Percentiles rank a stretch among this genome's conserved stretches.
These are phyloP conservation scores for Wickerhamomyces hampshirensis DNA, from an alignment of 805 yeast species.

Conservation along the genomic window DNA sequence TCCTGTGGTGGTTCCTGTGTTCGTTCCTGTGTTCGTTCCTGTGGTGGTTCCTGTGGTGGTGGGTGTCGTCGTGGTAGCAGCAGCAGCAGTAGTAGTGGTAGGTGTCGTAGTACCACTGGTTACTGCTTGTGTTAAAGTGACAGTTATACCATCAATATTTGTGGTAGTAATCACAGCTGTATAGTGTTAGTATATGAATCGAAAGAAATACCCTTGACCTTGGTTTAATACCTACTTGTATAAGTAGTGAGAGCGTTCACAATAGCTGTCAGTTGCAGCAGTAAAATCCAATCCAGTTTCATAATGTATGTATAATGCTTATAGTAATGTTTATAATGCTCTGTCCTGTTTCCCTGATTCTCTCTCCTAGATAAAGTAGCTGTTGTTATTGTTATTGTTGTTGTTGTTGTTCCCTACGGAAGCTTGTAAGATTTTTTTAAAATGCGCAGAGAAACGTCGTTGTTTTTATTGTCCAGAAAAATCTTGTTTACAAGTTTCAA, in stretches of 20 bases:
- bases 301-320: constrained; percentile 5
- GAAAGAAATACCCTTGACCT: too few relatives aligned
- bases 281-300: constrained; percentile 8
- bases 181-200: constrained; percentile 6
- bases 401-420: too few relatives aligned
- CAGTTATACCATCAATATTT: constrained; percentile 21
- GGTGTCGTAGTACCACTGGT: constrained; percentile 1
- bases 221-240: constrained; percentile 1
- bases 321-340: too few relatives aligned
- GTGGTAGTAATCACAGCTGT: constrained; percentile 21
- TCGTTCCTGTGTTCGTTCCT: constrained; percentile 2
- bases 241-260: constrained; percentile 11
- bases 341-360: too few relatives aligned
- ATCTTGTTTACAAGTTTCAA: too few relatives aligned
- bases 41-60: constrained; percentile 4
- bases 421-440: too few relatives aligned
- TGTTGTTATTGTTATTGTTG: not conserved
- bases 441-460: too few relatives aligned
- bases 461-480: too few relatives aligned
- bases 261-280: constrained; percentile 8
- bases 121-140: constrained; percentile 20
- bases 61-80: not conserved
- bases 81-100: not conserved
- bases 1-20: constrained; percentile 4
- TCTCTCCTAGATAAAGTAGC: too few relatives aligned